Percentiles rank a stretch among this genome's conserved stretches.
phyloP scores from a whole-genome alignment of 352 stramenopile genomes.

The Elongisporangium senticosum region DNA sequence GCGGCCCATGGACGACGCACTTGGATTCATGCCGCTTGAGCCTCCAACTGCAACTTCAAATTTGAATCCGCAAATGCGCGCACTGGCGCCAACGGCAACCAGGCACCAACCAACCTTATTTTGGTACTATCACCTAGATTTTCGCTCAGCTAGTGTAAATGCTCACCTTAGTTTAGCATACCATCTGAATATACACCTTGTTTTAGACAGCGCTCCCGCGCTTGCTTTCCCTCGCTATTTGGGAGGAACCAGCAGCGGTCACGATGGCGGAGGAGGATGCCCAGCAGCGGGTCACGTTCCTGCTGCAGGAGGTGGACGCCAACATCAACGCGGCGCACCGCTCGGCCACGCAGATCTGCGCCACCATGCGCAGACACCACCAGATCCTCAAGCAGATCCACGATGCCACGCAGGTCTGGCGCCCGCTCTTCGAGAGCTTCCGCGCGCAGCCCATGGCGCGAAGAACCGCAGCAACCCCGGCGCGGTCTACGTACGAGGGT shows the following conservation, averaged over 20 bases:
- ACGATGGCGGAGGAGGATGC: conserved; percentile 60
- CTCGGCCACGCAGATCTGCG: conserved; percentile 71
- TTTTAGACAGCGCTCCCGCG: not conserved
- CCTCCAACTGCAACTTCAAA: not conserved
- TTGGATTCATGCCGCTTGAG: not conserved
- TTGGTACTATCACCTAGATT: not conserved
- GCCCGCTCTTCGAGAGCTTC: conserved; percentile 72
- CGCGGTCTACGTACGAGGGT: conserved; percentile 14
- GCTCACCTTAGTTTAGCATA: no score
- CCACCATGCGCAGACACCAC: conserved; percentile 62
- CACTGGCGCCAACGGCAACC: no score
- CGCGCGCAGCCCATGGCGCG: conserved; percentile 38
- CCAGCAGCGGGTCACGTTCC: conserved; percentile 78
- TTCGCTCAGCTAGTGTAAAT: no score
- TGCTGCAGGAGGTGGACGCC: conserved; percentile 81
- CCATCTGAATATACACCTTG: no score
- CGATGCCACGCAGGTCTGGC: conserved; percentile 67
- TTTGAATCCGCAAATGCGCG: conserved; percentile 18
- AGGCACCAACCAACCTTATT: not conserved
- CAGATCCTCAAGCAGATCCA: conserved; percentile 74
- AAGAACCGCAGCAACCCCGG: conserved; percentile 32
- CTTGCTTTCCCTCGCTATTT: not conserved
- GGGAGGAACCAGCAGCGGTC: conserved; percentile 11
- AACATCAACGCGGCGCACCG: conserved; percentile 76
- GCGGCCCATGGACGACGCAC: not conserved